Evolutionary conservation across 2,329 filamentous ascomycete species (phyloP), one percentile per base, ranked within the genome.

Genomic region (Epichloe gansuensis): DNA sequence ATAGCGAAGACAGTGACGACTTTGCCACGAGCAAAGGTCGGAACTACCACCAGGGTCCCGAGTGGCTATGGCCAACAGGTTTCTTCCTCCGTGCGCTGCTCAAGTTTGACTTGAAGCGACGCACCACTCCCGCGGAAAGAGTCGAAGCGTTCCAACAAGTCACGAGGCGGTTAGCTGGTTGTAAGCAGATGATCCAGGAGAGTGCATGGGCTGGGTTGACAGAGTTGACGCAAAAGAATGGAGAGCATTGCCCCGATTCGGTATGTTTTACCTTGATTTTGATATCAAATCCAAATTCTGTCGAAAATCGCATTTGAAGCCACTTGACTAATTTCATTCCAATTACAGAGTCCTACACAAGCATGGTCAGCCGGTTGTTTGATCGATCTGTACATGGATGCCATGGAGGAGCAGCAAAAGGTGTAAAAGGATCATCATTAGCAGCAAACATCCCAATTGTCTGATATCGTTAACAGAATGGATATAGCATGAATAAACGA

Each of bases 41-140:
- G 53, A 98, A 97, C 70, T 98, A 98, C 71, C 93, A 98, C 68
- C 91, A 97, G 68, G 93, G 93, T 4, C 94, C 93, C 0, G 93
- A 98, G 68, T 98, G 93, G 93, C 73, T 96, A 25, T 98, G 93
- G 93, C 94, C 91, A 0, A 91, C 89, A 1, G 93, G 93, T 4
- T 98, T 90, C 74, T 98, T 95, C 76, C 75, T 96, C 23, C 83
- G 94, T 48, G 93, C 93, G 1, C 73, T 98, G 58, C 77, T 98
- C 57, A 87, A 90, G 67, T 97, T 97, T 63, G 90, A 96, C 65
- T 72, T 97, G 48, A 77, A 79, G 72, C 77, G 90, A 34, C 78
- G 88, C 48, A 61, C 59, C 38, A 69, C 68, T 2, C 59, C 65
- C 0, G 76, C 88, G 62, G 88, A 86, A 57, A 80, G 83, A 35